These are phyloP conservation scores for Naganishia vishniacii DNA, from an alignment of 768 basidiomycete species.

Conservation along the genomic window DNA sequence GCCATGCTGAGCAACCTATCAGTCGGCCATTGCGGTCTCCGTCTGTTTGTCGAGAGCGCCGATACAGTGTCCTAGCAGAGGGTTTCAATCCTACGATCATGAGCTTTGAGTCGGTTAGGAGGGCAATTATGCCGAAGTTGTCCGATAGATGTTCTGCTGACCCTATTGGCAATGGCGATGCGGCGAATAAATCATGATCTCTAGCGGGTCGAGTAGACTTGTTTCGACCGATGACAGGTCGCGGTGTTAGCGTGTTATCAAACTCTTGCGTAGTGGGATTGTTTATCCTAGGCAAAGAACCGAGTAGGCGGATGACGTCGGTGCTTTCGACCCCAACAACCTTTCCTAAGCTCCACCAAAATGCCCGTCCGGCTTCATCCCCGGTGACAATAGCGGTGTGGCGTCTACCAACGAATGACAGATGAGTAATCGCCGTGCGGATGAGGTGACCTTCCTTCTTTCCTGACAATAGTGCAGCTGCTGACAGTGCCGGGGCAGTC, in stretches of 20 bases:
- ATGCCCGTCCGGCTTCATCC: constrained; percentile 84
- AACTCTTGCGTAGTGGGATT: neutral
- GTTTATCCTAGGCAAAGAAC: constrained; percentile 41
- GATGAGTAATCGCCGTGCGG: constrained; percentile 69
- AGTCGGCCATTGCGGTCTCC: constrained; percentile 29
- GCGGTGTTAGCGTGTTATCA: neutral
- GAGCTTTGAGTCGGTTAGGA: constrained; percentile 83
- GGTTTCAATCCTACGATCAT: constrained; percentile 91
- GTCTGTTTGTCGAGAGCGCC: constrained; percentile 37
- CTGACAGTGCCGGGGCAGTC: constrained; percentile 54
- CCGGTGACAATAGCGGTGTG: constrained; percentile 89
- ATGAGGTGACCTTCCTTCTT: constrained; percentile 72
- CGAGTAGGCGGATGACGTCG: constrained; percentile 87
- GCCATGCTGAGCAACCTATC: constrained; percentile 41
- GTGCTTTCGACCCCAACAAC: constrained; percentile 91
- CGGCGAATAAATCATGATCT: constrained; percentile 62
- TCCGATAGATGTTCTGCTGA: constrained; percentile 70
- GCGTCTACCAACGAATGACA: constrained; percentile 77
- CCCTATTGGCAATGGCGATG: constrained; percentile 76
- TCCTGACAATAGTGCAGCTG: constrained; percentile 56
- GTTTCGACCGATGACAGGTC: neutral
- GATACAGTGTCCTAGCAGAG: constrained; percentile 78
- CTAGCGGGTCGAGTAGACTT: neutral
- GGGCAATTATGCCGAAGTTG: constrained; percentile 68
- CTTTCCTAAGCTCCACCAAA: constrained; percentile 90